Percentiles rank a stretch among this genome's conserved stretches.
Evolutionary conservation across 2,329 filamentous ascomycete genomes (phyloP).

Genomic region (Alternaria tenuissima): DNA sequence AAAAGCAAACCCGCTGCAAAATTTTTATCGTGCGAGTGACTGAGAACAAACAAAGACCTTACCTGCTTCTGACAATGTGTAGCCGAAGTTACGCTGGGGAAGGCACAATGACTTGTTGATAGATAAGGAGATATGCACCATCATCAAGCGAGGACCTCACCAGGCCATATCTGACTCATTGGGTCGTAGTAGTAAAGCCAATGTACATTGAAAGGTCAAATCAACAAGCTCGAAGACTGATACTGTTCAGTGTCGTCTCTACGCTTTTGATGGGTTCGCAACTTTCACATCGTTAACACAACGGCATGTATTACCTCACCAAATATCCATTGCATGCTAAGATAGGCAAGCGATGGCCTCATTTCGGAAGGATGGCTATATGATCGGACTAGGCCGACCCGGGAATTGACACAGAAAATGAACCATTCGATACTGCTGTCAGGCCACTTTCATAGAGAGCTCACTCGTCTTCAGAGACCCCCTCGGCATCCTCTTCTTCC

Average conservation of each 20-base stretch:
- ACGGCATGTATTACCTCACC: background rate
- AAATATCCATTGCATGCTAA: background rate
- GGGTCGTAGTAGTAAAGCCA: background rate
- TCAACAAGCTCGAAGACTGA: background rate
- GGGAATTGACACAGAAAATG: background rate
- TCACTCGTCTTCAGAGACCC: slow-evolving; percentile 18
- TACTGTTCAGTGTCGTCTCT: background rate
- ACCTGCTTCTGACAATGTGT: background rate
- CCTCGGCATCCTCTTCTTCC: slow-evolving; percentile 13
- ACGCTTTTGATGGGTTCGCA: background rate
- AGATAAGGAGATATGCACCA: background rate
- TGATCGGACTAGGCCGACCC: background rate
- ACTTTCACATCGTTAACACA: background rate
- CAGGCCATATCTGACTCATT: background rate
- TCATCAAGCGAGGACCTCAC: background rate
- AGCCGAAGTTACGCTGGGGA: background rate
- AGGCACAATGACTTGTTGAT: background rate
- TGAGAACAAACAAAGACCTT: background rate
- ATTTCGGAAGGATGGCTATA: background rate
- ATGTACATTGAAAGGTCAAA: background rate
- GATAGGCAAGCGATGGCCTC: background rate
- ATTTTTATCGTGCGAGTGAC: background rate
- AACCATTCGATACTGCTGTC: background rate
- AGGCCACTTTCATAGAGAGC: background rate
- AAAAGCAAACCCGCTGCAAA: background rate